Evolutionary conservation across 306 rosid genomes (phyloP), one percentile per base, ranked within the genome.

Genomic region (Ziziphus jujuba): DNA sequence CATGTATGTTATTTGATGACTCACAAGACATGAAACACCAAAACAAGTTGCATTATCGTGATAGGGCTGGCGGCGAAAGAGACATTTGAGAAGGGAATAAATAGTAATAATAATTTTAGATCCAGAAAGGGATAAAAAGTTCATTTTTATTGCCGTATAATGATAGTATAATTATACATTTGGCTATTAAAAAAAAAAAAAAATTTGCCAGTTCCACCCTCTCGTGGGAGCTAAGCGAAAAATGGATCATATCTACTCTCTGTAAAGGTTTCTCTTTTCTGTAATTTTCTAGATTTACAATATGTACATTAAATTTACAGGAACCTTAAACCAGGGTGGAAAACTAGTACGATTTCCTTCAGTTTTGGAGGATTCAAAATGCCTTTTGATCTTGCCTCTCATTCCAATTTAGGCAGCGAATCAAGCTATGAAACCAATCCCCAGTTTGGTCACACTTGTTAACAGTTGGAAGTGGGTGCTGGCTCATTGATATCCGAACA

Each of bases 321-420:
- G 51, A 50, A 59, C 71, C 60, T 66, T 58, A 40, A 34, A 34
- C 77, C 50, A 52, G 33, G 53, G 50, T 20, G 56, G 55, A 31
- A 47, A 20, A 43, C 20, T 36, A 53, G 56, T 11, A 21, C 5
- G 71, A 58, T 65, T 61, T 13, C 58, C 70, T 40, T 61, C 52
- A 61, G 49, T 56, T 72, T 59, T 52, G 40, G 45, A 59, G 65
- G 70, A 72, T 73, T 85, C 79, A 90, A 47, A 90, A 79, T 70
- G 99, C 99, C 96, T 84, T 93, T 52, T 93, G 99, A 66, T 93
- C 99, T 61, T 87, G 92, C 75, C 99, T 90, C 76, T 90, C 99
- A 35, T 93, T 93, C 99, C 99, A 93, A 75, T 90, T 93, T 72
- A 93, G 82, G 95, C 99, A 93, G 60, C 97, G 96, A 76, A 93